Percentiles rank a stretch among this genome's conserved stretches.
These are phyloP conservation scores for Solanum chilense DNA, from an alignment of 257 asterid genomes.

Conservation along the genomic window DNA sequence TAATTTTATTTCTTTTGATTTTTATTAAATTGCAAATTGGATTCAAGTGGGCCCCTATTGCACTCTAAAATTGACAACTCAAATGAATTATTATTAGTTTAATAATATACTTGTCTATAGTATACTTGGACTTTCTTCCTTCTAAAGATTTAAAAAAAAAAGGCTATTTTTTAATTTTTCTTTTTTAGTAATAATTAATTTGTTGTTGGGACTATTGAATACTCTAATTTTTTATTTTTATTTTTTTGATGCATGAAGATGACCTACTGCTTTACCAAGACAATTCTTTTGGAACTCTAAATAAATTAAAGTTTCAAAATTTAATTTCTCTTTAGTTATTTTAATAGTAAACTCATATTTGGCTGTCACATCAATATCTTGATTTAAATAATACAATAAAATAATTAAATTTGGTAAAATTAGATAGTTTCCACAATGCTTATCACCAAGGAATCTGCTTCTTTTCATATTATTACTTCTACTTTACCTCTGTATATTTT, in stretches of 20 bases:
- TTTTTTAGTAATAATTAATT: not conserved
- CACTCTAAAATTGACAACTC: not conserved
- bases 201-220: not conserved
- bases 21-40: not conserved
- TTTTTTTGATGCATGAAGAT: not conserved
- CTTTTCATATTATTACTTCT: not conserved
- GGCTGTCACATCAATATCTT: not conserved
- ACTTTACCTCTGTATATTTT: not conserved
- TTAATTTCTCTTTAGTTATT: not conserved
- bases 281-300: conserved; percentile 28
- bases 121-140: not conserved
- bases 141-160: not conserved
- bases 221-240: too few species aligned
- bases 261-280: conserved; percentile 23
- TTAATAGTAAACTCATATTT: not conserved
- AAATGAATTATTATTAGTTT: not conserved
- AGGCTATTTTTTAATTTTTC: not conserved
- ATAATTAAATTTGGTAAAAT: not conserved
- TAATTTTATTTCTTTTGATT: not conserved
- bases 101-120: not conserved
- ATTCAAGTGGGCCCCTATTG: not conserved
- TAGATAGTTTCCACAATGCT: conserved; percentile 16
- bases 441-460: conserved; percentile 9
- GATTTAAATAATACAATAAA: not conserved
- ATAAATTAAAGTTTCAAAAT: conserved; percentile 7